These are phyloP conservation scores for Aspergillus bridgeri DNA, from an alignment of 495 filamentous ascomycete genomes.

Conservation along the genomic window DNA sequence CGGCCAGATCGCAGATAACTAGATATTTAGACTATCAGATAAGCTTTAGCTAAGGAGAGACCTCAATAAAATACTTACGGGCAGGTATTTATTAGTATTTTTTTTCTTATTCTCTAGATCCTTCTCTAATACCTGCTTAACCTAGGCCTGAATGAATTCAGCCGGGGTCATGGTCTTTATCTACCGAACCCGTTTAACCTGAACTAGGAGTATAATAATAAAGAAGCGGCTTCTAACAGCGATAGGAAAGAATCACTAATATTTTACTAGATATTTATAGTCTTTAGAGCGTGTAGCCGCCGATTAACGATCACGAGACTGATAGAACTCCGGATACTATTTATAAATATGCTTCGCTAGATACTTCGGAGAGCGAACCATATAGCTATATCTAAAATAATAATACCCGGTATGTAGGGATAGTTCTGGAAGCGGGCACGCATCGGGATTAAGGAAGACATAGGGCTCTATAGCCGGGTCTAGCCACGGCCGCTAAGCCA, in stretches of 20 bases:
- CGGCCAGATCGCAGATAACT: background rate
- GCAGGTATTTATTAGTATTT: background rate
- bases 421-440: background rate
- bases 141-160: constrained; percentile 3
- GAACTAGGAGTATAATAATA: background rate
- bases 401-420: background rate
- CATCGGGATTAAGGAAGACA: background rate
- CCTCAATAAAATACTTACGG: background rate
- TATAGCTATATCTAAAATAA: background rate
- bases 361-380: background rate
- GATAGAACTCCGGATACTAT: background rate
- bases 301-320: background rate
- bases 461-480: background rate
- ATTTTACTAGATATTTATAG: background rate
- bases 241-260: constrained; percentile 1
- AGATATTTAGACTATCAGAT: background rate
- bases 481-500: constrained; percentile 1
- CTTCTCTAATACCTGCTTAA: background rate
- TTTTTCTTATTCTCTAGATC: background rate
- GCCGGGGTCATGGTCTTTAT: background rate
- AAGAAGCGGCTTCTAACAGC: background rate
- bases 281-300: background rate
- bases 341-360: background rate
- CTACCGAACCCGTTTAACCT: background rate
- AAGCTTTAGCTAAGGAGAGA: constrained; percentile 2